Percentiles rank a stretch among this genome's conserved stretches.
Evolutionary conservation across 169 alveolate species (phyloP).

Genomic region (Plasmodium adleri): DNA sequence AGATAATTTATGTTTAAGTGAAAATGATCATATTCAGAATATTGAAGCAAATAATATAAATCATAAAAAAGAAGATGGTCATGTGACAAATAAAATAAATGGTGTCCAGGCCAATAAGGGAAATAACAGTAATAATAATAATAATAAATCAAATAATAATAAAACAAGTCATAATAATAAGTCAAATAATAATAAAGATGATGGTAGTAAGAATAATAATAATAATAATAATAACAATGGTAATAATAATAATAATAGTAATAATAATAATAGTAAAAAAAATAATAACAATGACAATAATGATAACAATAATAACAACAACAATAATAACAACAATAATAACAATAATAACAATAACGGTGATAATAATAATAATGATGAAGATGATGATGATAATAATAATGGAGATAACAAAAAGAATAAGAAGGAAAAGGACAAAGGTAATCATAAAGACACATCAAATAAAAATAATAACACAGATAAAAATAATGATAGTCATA

Average conservation of each 20-base stretch:
- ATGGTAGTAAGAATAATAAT: not conserved
- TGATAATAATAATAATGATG: constrained; percentile 15
- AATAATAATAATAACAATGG: not conserved
- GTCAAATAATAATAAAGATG: not conserved
- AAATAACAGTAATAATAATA: constrained; percentile 3
- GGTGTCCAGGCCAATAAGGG: not conserved
- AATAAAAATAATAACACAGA: constrained; percentile 14
- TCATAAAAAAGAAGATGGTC: not conserved
- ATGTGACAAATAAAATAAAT: not conserved
- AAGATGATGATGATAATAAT: constrained; percentile 5
- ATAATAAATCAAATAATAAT: not conserved
- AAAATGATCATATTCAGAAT: not conserved
- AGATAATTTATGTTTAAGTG: not conserved
- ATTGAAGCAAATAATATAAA: not conserved
- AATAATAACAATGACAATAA: constrained; percentile 1
- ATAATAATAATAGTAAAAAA: not conserved
- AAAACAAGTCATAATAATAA: constrained; percentile 4
- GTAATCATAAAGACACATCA: constrained; percentile 4
- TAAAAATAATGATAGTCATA: not conserved
- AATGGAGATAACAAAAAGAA: constrained; percentile 8
- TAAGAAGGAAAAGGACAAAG: constrained; percentile 1
- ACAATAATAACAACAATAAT: not conserved
- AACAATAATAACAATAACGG: constrained; percentile 18
- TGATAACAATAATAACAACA: not conserved
- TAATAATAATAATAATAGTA: constrained; percentile 4